A percentile compares a stretch with the other conserved stretches of the same genome.
phyloP scores from a whole-genome alignment of 495 filamentous ascomycete species.

The Trichoderma asperelloides region DNA sequence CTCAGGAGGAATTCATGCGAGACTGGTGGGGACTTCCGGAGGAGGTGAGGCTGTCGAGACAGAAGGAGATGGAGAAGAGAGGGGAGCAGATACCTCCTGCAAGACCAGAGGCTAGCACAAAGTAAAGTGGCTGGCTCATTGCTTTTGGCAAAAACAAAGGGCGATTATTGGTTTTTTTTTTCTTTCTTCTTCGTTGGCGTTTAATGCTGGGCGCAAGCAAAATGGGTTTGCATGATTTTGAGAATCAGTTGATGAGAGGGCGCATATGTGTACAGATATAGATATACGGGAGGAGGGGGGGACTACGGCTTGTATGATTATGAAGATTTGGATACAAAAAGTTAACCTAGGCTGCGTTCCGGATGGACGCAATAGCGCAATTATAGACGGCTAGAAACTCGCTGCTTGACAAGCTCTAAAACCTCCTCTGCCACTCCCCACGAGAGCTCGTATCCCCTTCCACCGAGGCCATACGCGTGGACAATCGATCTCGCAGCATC shows the following conservation, averaged over 20 bases:
- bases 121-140: background rate
- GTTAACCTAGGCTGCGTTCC: background rate
- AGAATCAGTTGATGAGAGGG: background rate
- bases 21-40: conserved; percentile 53
- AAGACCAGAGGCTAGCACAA: background rate
- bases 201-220: background rate
- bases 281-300: background rate
- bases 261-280: conserved; percentile 5
- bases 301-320: background rate
- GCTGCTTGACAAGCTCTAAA: background rate
- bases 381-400: conserved; percentile 10
- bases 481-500: conserved; percentile 29
- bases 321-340: background rate
- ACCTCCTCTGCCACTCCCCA: conserved; percentile 40
- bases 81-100: background rate
- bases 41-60: conserved; percentile 32
- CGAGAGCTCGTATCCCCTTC: conserved; percentile 46
- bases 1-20: conserved; percentile 48
- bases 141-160: conserved; percentile 10
- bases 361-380: background rate
- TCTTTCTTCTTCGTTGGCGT: background rate
- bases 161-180: background rate
- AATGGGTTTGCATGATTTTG: conserved; percentile 6
- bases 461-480: conserved; percentile 57
- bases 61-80: conserved; percentile 30